Percentiles rank a stretch among this genome's conserved stretches.
Evolutionary conservation across 2,329 filamentous ascomycete genomes (phyloP).

Genomic region (Macrophomina phaseolina): DNA sequence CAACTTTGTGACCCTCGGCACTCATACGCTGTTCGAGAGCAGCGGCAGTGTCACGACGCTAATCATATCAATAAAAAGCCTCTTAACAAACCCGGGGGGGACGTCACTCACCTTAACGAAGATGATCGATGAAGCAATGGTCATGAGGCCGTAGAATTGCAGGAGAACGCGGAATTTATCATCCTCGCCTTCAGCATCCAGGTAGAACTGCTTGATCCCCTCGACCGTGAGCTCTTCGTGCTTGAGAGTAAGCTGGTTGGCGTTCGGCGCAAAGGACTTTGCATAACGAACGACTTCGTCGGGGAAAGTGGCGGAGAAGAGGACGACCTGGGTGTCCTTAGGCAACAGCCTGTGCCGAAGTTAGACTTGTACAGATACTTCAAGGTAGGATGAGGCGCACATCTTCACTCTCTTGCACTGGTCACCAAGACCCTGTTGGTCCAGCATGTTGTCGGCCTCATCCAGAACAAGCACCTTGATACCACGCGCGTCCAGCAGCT

Average conservation of each 20-base stretch:
- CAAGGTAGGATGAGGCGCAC: conserved; percentile 57
- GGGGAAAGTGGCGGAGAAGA: conserved; percentile 96
- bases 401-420: conserved; percentile 90
- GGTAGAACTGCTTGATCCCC: conserved; percentile 97
- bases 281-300: conserved; percentile 85
- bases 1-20: conserved; percentile 88
- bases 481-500: conserved; percentile 72
- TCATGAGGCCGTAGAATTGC: conserved; percentile 94
- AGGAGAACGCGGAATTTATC: conserved; percentile 89
- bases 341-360: conserved; percentile 68
- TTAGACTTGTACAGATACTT: conserved; percentile 37
- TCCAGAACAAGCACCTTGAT: conserved; percentile 89
- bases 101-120: conserved; percentile 78
- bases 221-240: conserved; percentile 94
- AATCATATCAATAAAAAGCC: conserved; percentile 49
- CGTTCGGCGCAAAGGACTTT: conserved; percentile 79
- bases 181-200: conserved; percentile 82
- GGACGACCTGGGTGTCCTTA: conserved; percentile 77
- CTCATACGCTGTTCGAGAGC: conserved; percentile 87
- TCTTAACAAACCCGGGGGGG: no score
- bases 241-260: conserved; percentile 85
- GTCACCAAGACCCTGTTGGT: conserved; percentile 92
- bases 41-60: conserved; percentile 75
- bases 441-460: conserved; percentile 98
- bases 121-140: conserved; percentile 95